Conservation (phyloP, 495 filamentous ascomycete species). For the Clavariopsis aquatica region DNA sequence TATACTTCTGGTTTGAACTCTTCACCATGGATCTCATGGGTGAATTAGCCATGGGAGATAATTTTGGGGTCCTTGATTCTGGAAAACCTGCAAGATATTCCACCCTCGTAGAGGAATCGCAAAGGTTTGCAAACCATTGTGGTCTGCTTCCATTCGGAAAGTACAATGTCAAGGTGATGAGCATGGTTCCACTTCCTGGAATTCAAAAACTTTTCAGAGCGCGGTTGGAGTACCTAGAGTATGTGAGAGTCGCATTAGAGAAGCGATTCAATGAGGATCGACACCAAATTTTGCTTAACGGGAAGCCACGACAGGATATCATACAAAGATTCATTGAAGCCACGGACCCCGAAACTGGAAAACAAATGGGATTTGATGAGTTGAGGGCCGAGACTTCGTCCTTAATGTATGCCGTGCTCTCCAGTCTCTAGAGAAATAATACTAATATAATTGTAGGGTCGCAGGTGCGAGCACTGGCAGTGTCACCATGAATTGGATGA, state of each 20-base stretch:
- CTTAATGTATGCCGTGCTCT: constrained; percentile 22
- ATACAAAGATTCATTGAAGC: constrained; percentile 37
- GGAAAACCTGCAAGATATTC: constrained; percentile 29
- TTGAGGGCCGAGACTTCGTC: constrained; percentile 31
- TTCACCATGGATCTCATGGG: constrained; percentile 39
- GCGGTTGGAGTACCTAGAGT: constrained; percentile 33
- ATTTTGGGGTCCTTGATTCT: constrained; percentile 30
- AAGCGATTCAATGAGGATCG: constrained; percentile 24
- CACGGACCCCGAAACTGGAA: constrained; percentile 33
- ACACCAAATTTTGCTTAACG: constrained; percentile 14
- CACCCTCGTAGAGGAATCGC: constrained; percentile 25
- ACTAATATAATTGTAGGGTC: neutral
- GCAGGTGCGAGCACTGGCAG: constrained; percentile 26
- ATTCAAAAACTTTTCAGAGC: constrained; percentile 28
- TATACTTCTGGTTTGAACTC: constrained; percentile 37
- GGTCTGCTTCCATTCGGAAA: constrained; percentile 36
- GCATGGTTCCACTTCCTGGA: constrained; percentile 29
- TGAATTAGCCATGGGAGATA: constrained; percentile 31
- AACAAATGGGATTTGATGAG: constrained; percentile 35
- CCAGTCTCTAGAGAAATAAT: neutral
- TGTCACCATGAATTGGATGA: constrained; percentile 37
- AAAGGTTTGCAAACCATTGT: constrained; percentile 28
- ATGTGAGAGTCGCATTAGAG: constrained; percentile 25
- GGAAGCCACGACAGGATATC: constrained; percentile 33
- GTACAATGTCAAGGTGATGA: constrained; percentile 25